Evolutionary conservation across 1,284 basidiomycete genomes (phyloP), one percentile per base, ranked within the genome.

Genomic region (Xerocomus nothofagi): DNA sequence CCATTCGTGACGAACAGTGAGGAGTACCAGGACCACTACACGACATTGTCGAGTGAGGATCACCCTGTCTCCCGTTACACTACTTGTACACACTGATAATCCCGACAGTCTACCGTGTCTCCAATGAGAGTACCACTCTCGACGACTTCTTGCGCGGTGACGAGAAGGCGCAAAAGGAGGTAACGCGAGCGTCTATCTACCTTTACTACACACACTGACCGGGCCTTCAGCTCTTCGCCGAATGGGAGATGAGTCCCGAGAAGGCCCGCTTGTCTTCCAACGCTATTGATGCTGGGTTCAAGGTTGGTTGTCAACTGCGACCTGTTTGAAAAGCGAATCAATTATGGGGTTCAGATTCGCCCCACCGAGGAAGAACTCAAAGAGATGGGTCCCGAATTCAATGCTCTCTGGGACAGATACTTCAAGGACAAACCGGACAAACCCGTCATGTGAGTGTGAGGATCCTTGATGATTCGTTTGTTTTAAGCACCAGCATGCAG

Each of bases 351-450:
- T 11, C 53, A 81, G 79, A 82, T 86, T 55, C 82, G 84, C 27
- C 85, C 85, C 0, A 82, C 79, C 1, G 78, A 78, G 57, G 79
- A 75, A 51, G 85, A 88, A 61, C 69, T 86, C 45, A 84, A 84
- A 61, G 81, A 84, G 67, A 86, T 87, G 83, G 84, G 84, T 17
- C 82, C 83, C n/a, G 84, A 85, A 55, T 86, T 86, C 70, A 82
- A 83, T 55, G 72, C 74, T 55, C 77, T 84, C 39, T 87, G 80
- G 80, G 65, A 86, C 60, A 74, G 49, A 23, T 86, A 86, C 70
- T 87, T 86, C 75, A 84, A 82, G 72, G 79, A 86, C 71, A 85
- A 85, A 70, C 84, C 84, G 49, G 84, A 87, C 73, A 86, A 85
- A 73, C 84, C 84, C 3, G 80, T 86, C 51, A 84, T 86, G 81